Percentiles rank a stretch among this genome's conserved stretches.
Evolutionary conservation across 129 eudicot genomes (phyloP).

Genomic region (Oenanthe sinensis): DNA sequence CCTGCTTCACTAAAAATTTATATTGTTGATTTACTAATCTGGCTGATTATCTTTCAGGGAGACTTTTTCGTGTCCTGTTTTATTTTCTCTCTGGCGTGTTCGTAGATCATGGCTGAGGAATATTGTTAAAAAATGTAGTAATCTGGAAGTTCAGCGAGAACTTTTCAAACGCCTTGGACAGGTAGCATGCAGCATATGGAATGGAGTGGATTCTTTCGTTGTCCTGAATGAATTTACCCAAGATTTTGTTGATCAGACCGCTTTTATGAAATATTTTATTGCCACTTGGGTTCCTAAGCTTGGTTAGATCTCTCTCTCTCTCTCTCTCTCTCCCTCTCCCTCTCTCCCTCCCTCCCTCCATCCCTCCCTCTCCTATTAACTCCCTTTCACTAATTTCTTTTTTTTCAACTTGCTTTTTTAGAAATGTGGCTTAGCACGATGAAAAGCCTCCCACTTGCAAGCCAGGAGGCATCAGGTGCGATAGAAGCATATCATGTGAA

Average conservation of each 20-base stretch:
- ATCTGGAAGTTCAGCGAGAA: constrained; percentile 72
- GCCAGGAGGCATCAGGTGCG: constrained; percentile 92
- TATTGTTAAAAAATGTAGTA: constrained; percentile 60
- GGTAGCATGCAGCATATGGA: constrained; percentile 62
- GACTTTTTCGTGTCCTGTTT: constrained; percentile 68
- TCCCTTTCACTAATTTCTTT: background rate
- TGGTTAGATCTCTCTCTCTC: constrained; percentile 37
- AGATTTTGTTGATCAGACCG: constrained; percentile 78
- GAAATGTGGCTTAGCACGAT: constrained; percentile 92
- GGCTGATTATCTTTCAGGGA: constrained; percentile 46
- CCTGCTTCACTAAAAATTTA: background rate
- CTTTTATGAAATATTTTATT: constrained; percentile 68
- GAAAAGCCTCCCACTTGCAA: constrained; percentile 81
- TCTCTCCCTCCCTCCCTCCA: background rate
- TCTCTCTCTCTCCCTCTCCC: background rate
- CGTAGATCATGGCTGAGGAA: constrained; percentile 93
- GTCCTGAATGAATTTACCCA: constrained; percentile 49
- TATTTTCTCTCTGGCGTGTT: constrained; percentile 89
- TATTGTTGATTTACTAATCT: constrained; percentile 6
- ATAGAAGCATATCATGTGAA: constrained; percentile 95
- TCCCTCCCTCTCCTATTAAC: background rate
- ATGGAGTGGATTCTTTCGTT: constrained; percentile 32
- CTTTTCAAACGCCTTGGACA: constrained; percentile 78
- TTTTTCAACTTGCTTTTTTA: constrained; percentile 9
- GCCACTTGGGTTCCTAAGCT: constrained; percentile 90